phyloP scores from a whole-genome alignment of 305 asterid genomes.

The Fraxinus xanthoxyloides region DNA sequence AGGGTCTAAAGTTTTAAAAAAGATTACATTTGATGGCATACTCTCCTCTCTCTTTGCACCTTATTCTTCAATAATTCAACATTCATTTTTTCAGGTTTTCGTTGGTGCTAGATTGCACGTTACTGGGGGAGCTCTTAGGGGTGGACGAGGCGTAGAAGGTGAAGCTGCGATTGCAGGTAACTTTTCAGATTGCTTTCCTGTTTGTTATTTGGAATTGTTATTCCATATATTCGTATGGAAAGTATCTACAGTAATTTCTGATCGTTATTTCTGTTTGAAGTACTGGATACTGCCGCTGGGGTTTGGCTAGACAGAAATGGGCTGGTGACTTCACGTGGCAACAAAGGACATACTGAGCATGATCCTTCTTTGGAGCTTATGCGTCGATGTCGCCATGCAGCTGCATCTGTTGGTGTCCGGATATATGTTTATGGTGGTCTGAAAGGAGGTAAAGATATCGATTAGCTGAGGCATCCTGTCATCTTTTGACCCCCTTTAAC shows the following conservation, averaged over 20 bases:
- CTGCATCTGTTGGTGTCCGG: constrained; percentile 93
- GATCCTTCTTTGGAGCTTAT: constrained; percentile 50
- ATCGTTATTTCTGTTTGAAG: constrained; percentile 29
- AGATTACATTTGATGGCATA: background rate
- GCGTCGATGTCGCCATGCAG: constrained; percentile 98
- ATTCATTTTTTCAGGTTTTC: constrained; percentile 64
- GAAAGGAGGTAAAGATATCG: constrained; percentile 70
- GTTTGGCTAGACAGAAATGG: constrained; percentile 59
- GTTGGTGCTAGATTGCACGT: constrained; percentile 99
- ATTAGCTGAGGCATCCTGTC: constrained; percentile 13
- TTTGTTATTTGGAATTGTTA: constrained; percentile 19
- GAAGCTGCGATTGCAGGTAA: constrained; percentile 89
- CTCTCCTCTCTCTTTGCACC: constrained; percentile 13
- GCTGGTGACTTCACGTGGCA: constrained; percentile 39
- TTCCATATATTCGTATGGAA: constrained; percentile 14
- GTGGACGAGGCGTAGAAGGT: constrained; percentile 94
- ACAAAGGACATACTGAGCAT: constrained; percentile 34
- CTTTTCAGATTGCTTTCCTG: constrained; percentile 7
- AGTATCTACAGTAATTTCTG: constrained; percentile 19
- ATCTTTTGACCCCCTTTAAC: constrained; percentile 9
- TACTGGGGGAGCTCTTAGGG: constrained; percentile 96
- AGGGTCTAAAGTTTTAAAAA: background rate
- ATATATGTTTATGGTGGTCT: constrained; percentile 90
- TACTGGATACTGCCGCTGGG: constrained; percentile 62
- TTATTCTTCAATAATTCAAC: constrained; percentile 4